phyloP scores from a whole-genome alignment of 768 basidiomycete genomes.

The Amanita rubescens region DNA sequence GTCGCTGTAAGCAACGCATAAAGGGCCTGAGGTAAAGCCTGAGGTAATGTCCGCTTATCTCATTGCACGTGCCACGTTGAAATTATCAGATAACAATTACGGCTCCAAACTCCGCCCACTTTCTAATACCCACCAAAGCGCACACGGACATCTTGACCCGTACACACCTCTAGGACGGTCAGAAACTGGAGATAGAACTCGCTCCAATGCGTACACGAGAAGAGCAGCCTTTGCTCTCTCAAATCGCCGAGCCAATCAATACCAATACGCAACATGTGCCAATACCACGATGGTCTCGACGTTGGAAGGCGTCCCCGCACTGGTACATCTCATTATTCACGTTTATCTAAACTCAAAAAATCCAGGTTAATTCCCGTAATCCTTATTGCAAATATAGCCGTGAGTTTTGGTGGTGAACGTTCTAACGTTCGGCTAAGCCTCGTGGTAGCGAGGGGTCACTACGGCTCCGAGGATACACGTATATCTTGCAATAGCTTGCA shows the following conservation, averaged over 20 bases:
- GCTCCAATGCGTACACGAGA: neutral
- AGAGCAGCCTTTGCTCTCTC: slow-evolving; percentile 1
- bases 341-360: slow-evolving; percentile 6
- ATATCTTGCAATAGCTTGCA: slow-evolving; percentile 71
- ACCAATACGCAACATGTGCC: neutral
- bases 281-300: slow-evolving; percentile 11
- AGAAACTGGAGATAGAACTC: neutral
- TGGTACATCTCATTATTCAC: slow-evolving; percentile 28
- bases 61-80: neutral
- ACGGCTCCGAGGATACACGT: slow-evolving; percentile 75
- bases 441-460: slow-evolving; percentile 67
- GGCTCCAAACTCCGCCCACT: too few species aligned
- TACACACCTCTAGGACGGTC: too few species aligned
- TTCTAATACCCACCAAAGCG: too few species aligned
- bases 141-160: too few species aligned
- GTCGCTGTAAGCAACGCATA: too few species aligned
- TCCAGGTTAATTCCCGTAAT: slow-evolving; percentile 68
- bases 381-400: slow-evolving; percentile 57
- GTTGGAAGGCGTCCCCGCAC: slow-evolving; percentile 34
- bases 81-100: slow-evolving; percentile 4
- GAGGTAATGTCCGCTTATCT: neutral
- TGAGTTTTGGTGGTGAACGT: slow-evolving; percentile 19
- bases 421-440: slow-evolving; percentile 4
- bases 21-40: too few species aligned
- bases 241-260: neutral